These are phyloP conservation scores for Nevesoporus exiguus DNA, from an alignment of 768 basidiomycete genomes.

Conservation along the genomic window DNA sequence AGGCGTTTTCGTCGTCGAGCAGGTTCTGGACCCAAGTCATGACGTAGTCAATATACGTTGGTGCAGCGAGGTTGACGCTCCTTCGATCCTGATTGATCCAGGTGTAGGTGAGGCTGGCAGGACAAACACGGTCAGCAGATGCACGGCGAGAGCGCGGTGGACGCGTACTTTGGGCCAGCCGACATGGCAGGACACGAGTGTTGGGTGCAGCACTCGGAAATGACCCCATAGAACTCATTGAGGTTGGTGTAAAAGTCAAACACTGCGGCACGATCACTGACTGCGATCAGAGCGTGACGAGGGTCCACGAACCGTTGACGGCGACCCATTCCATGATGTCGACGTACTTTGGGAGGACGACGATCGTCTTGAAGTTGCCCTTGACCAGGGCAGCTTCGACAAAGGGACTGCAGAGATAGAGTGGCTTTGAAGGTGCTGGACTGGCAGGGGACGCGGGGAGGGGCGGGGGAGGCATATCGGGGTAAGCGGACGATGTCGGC, in stretches of 20 bases:
- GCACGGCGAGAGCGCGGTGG: neutral
- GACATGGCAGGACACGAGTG: conserved; percentile 91
- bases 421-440: conserved; percentile 45
- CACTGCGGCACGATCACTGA: conserved; percentile 44
- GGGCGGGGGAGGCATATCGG: conserved; percentile 42
- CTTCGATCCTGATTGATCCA: conserved; percentile 94
- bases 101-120: conserved; percentile 77
- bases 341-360: conserved; percentile 91
- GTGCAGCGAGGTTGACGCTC: conserved; percentile 82
- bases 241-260: conserved; percentile 97
- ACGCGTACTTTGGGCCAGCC: conserved; percentile 74
- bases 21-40: conserved; percentile 96
- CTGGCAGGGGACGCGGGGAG: conserved; percentile 38
- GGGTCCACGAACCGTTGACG: conserved; percentile 71
- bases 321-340: conserved; percentile 98
- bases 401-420: conserved; percentile 93
- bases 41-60: conserved; percentile 96
- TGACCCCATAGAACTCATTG: conserved; percentile 93
- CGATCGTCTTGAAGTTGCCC: conserved; percentile 98
- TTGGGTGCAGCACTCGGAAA: conserved; percentile 90
- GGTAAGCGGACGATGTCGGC: conserved; percentile 63
- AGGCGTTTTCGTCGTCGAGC: conserved; percentile 89
- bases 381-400: conserved; percentile 94
- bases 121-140: neutral
- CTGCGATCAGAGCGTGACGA: neutral